phyloP scores from a whole-genome alignment of 345 rosid genomes.

The Jatropha curcas region DNA sequence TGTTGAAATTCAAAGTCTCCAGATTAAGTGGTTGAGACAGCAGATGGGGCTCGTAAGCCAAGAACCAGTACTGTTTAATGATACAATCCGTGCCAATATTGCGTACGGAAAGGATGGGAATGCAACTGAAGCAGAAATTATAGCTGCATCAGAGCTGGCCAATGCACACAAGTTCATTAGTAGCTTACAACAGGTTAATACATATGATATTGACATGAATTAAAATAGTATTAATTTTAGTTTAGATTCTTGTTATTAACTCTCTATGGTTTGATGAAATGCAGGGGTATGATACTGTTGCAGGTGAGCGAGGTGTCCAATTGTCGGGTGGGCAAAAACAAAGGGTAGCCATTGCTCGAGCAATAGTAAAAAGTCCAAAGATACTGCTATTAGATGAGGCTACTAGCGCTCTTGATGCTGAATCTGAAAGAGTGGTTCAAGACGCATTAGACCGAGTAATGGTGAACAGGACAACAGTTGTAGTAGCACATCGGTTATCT shows the following conservation, averaged over 20 bases:
- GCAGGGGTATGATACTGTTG: constrained; percentile 69
- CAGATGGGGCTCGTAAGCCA: constrained; percentile 83
- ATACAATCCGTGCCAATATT: constrained; percentile 71
- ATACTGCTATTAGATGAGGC: constrained; percentile 72
- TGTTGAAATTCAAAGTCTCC: constrained; percentile 55
- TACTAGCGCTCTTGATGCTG: constrained; percentile 72
- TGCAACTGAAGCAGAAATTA: constrained; percentile 64
- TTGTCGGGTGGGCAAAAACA: constrained; percentile 84
- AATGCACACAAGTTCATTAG: constrained; percentile 86
- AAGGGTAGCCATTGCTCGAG: constrained; percentile 74
- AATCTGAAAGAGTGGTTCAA: constrained; percentile 71
- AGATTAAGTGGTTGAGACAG: constrained; percentile 73
- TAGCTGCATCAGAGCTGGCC: constrained; percentile 67
- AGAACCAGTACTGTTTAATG: constrained; percentile 72
- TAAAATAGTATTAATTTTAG: neutral
- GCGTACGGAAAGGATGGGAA: constrained; percentile 77
- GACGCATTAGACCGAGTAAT: constrained; percentile 60
- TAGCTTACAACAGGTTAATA: constrained; percentile 66
- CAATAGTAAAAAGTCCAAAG: constrained; percentile 65
- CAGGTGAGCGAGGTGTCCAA: constrained; percentile 74
- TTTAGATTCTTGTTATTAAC: neutral
- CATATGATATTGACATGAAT: neutral
- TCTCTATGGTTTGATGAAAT: neutral
- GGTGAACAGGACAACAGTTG: constrained; percentile 59
- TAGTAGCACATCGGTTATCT: constrained; percentile 67